A percentile compares a stretch with the other conserved stretches of the same genome.
Evolutionary conservation across 352 stramenopile species (phyloP).

Genomic region (Phytophthora colocasiae): DNA sequence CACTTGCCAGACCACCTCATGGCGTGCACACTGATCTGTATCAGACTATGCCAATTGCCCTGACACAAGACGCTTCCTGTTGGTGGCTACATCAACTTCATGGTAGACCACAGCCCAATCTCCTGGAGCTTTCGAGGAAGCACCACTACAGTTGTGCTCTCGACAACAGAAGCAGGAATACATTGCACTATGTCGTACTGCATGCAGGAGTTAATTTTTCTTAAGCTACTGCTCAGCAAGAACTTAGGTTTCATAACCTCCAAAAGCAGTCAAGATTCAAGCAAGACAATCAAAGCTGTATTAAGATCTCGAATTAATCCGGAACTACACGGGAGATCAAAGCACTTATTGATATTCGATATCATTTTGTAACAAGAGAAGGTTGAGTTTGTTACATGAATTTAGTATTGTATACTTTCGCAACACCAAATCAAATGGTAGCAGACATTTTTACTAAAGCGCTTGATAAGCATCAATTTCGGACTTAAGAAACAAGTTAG

Average conservation of each 20-base stretch:
- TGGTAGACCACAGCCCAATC: not conserved
- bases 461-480: too few species aligned
- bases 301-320: not conserved
- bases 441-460: not conserved
- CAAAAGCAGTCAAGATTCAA: not conserved
- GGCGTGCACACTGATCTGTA: constrained; percentile 5
- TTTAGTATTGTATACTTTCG: constrained; percentile 5
- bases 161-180: constrained; percentile 32
- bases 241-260: not conserved
- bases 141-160: constrained; percentile 33
- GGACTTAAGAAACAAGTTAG: too few species aligned
- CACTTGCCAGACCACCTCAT: not conserved
- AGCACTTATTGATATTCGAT: not conserved
- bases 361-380: not conserved
- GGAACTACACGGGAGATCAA: not conserved
- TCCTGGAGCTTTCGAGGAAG: not conserved
- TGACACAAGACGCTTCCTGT: constrained; percentile 18
- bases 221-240: not conserved
- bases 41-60: not conserved
- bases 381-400: too few species aligned
- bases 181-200: constrained; percentile 28
- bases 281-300: not conserved
- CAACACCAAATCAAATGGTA: constrained; percentile 4
- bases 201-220: constrained; percentile 17
- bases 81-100: not conserved